These are phyloP conservation scores for Pseudogymnoascus sp. DNA, from an alignment of 2,329 filamentous ascomycete genomes.

Conservation along the genomic window DNA sequence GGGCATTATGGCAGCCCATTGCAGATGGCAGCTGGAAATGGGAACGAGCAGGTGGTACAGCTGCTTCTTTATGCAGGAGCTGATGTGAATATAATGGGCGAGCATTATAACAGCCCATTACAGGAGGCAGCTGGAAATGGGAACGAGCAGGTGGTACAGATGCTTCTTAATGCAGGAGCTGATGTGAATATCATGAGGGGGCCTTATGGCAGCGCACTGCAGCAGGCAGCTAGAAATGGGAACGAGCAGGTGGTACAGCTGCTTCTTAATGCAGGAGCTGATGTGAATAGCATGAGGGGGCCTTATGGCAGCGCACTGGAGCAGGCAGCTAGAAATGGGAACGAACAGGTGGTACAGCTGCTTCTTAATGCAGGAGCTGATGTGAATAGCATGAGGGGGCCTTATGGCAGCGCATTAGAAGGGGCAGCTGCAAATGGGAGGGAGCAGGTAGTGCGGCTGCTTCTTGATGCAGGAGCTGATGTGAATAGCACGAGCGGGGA, in stretches of 20 bases:
- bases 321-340: no score
- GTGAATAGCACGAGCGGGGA: no score
- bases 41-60: neutral
- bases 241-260: slow-evolving; percentile 8
- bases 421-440: no score
- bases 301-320: neutral
- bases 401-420: no score
- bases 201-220: slow-evolving; percentile 5
- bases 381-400: no score
- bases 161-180: slow-evolving; percentile 13
- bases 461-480: no score
- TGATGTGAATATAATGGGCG: slow-evolving; percentile 10
- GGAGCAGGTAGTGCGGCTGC: no score
- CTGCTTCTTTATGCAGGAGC: slow-evolving; percentile 14
- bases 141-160: neutral
- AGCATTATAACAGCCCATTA: neutral
- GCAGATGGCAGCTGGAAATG: neutral
- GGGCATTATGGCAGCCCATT: neutral
- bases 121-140: slow-evolving; percentile 1
- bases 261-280: slow-evolving; percentile 13
- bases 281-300: slow-evolving; percentile 17
- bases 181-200: slow-evolving; percentile 17
- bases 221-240: neutral
- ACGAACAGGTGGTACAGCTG: no score
- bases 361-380: no score